Evolutionary conservation across 495 filamentous ascomycete species (phyloP).

Genomic region (Penicillium chermesinum): DNA sequence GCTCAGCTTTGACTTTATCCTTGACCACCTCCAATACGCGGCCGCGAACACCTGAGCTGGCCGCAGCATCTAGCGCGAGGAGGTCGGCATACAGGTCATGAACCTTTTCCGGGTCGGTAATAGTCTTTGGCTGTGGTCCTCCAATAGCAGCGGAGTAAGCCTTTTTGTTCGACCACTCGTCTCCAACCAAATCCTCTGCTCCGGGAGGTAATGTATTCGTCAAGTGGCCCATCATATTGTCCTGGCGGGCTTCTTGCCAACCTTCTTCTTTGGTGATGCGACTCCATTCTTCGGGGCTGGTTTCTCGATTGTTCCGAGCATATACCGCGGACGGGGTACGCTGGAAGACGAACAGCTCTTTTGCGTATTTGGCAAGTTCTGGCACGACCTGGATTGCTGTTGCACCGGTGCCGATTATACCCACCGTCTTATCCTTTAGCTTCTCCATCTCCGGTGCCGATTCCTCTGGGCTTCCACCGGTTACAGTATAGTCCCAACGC

Average conservation of each 20-base stretch:
- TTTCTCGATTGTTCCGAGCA: slow-evolving; percentile 42
- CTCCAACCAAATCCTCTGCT: slow-evolving; percentile 30
- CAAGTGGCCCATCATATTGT: slow-evolving; percentile 20
- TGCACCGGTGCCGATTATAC: slow-evolving; percentile 46
- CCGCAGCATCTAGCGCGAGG: slow-evolving; percentile 1
- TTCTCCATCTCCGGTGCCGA: slow-evolving; percentile 35
- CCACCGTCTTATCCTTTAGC: slow-evolving; percentile 38
- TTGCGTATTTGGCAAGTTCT: slow-evolving; percentile 28
- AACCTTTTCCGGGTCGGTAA: not conserved
- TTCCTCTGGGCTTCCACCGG: slow-evolving; percentile 48
- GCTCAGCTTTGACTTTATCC: slow-evolving; percentile 15
- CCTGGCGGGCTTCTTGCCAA: slow-evolving; percentile 35
- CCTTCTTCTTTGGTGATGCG: slow-evolving; percentile 28
- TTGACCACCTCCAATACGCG: slow-evolving; percentile 6
- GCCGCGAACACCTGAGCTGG: slow-evolving; percentile 1
- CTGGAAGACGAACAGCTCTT: slow-evolving; percentile 43
- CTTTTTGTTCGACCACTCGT: slow-evolving; percentile 33
- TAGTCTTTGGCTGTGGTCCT: not conserved
- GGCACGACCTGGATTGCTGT: slow-evolving; percentile 41
- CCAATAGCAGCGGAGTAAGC: slow-evolving; percentile 4
- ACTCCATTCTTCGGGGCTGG: slow-evolving; percentile 42
- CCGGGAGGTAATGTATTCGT: slow-evolving; percentile 10
- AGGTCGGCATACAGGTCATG: not conserved
- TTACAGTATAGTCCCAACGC: slow-evolving; percentile 40
- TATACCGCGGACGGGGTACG: slow-evolving; percentile 49